Base-by-base conservation (phyloP, 108 stramenopile genomes). In the Tribonema minus region DNA sequence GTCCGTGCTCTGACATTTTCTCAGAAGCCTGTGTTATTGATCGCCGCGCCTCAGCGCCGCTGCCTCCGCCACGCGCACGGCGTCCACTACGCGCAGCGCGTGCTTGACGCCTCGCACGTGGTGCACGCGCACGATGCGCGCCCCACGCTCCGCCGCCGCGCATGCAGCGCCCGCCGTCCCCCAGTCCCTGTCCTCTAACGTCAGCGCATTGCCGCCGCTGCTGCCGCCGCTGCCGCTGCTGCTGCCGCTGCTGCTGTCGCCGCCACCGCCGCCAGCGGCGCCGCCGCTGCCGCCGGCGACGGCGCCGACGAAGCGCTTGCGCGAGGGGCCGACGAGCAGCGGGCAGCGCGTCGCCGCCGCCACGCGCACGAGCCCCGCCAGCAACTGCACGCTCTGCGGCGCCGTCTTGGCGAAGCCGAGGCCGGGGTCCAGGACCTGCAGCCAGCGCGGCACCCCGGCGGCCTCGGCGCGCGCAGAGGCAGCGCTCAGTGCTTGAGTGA, bases 381-480 rank as follows among this genome's bases (percentile, higher is more conserved):
- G 66, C 26, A 98, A 64, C 20, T 61, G 68, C 2, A 98, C 68
- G 84, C 96, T 78, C 27, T 78, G 67, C 26, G 46, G 12, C 23
- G 41, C 40, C 26, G 76, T 78, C 85, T 98, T 98, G 23, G 97
- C 95, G 80, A 98, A 98, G 4, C 97, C 97, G 58, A 98, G 93
- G 23, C 97, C 97, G 12, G 95, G 95, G 80, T 98, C 95, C 9
- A 95, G 62, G 25, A 96, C 76, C 59, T 92, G 90, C 27, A 87
- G 75, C 97, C 97, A 98, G 27, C 75, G 38, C 36, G 75, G 75
- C 30, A 98, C 84, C 4, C 93, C 94, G 9, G 82, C 89, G 5
- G 63, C 68, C 71, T 92, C 89, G 31, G 95, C 94, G 0, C 72
- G 85, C 36, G 32, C 41, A n/a, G 85, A 89, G 39, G 88, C 89